Evolutionary conservation across 1,284 basidiomycete genomes (phyloP).

Genomic region (Leccinum griseonigrum): DNA sequence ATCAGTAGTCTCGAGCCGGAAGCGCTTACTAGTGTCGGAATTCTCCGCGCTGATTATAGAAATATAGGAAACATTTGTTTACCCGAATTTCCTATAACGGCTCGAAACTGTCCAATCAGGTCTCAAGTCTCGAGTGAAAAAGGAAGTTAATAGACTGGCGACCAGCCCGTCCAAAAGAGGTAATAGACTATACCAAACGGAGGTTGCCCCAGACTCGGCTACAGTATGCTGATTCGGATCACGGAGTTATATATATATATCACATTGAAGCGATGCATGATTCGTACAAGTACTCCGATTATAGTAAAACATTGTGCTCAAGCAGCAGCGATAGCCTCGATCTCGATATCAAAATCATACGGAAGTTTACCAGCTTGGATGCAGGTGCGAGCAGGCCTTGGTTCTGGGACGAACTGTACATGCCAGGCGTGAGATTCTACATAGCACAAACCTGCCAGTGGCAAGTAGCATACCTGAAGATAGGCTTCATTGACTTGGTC

Average conservation of each 20-base stretch:
- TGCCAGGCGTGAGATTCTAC: constrained; percentile 1
- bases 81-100: too few species aligned
- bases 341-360: constrained; percentile 75
- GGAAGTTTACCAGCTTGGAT: constrained; percentile 78
- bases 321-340: constrained; percentile 64
- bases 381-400: constrained; percentile 67
- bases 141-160: too few species aligned
- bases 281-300: not conserved
- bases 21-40: too few species aligned
- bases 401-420: constrained; percentile 46
- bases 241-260: not conserved
- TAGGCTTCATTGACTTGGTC: constrained; percentile 56
- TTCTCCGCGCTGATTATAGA: too few species aligned
- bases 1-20: too few species aligned
- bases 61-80: too few species aligned
- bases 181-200: too few species aligned
- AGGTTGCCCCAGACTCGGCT: too few species aligned
- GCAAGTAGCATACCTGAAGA: constrained; percentile 38
- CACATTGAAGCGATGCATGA: not conserved
- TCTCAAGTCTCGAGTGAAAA: too few species aligned
- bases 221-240: not conserved
- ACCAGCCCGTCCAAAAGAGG: too few species aligned
- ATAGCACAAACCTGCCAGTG: not conserved
- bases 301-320: constrained; percentile 15
- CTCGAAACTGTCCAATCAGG: too few species aligned